Conservation (phyloP, 805 yeast genomes). For the Candida ortonii region DNA sequence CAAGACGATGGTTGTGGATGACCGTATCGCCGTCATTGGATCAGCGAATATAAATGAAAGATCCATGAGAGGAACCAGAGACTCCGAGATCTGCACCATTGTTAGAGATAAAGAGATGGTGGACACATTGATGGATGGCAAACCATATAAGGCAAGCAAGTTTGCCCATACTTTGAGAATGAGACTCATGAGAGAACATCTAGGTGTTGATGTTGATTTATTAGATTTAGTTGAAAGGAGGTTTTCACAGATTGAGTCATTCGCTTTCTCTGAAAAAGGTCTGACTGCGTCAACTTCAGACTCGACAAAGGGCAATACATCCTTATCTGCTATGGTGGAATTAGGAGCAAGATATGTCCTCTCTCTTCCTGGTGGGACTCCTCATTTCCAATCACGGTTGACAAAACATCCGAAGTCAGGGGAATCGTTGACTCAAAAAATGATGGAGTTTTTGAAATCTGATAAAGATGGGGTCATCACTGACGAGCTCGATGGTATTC, state of each 20-base stretch:
- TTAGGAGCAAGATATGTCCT: slow-evolving; percentile 69
- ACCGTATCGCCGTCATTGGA: slow-evolving; percentile 89
- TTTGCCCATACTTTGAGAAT: slow-evolving; percentile 88
- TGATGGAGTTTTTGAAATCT: slow-evolving; percentile 22
- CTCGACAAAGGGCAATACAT: slow-evolving; percentile 26
- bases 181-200: slow-evolving; percentile 93
- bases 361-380: slow-evolving; percentile 33
- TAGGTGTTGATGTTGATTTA: slow-evolving; percentile 89
- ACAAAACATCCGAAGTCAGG: slow-evolving; percentile 12
- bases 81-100: slow-evolving; percentile 89
- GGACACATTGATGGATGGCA: slow-evolving; percentile 73
- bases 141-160: slow-evolving; percentile 74
- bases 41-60: slow-evolving; percentile 97
- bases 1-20: slow-evolving; percentile 88
- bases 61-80: slow-evolving; percentile 91
- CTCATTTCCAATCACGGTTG: slow-evolving; percentile 26
- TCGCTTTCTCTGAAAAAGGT: slow-evolving; percentile 43
- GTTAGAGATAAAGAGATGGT: slow-evolving; percentile 79
- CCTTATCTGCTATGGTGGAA: slow-evolving; percentile 69
- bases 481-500: slow-evolving; percentile 28
- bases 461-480: slow-evolving; percentile 20
- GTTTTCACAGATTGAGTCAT: slow-evolving; percentile 47
- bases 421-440: slow-evolving; percentile 17
- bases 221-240: slow-evolving; percentile 78
- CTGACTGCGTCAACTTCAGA: slow-evolving; percentile 41